These are phyloP conservation scores for Salix udensis DNA, from an alignment of 345 rosid species.

Conservation along the genomic window DNA sequence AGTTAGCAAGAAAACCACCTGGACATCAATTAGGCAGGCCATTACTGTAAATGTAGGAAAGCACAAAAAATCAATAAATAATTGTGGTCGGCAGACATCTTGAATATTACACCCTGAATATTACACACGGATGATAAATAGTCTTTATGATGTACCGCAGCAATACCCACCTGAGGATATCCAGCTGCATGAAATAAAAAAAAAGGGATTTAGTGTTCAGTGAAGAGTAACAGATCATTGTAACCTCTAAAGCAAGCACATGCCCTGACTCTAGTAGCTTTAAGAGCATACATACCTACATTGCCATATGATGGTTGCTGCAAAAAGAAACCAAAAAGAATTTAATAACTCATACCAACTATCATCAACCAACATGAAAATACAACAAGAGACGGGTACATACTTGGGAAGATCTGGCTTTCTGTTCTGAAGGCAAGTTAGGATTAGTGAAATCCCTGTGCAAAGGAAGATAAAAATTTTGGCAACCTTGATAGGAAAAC, in stretches of 20 bases:
- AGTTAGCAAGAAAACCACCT: not conserved
- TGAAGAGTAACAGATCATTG: slow-evolving; percentile 11
- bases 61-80: not conserved
- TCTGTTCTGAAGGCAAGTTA: slow-evolving; percentile 87
- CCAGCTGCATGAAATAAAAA: slow-evolving; percentile 51
- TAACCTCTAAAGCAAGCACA: slow-evolving; percentile 23
- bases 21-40: not conserved
- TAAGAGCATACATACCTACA: slow-evolving; percentile 52
- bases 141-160: slow-evolving; percentile 21
- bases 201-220: slow-evolving; percentile 16
- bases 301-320: slow-evolving; percentile 81
- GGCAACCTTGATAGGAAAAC: slow-evolving; percentile 4
- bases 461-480: slow-evolving; percentile 12
- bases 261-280: slow-evolving; percentile 38
- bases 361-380: not conserved
- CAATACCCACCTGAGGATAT: slow-evolving; percentile 83
- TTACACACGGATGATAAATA: slow-evolving; percentile 14
- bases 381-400: slow-evolving; percentile 9
- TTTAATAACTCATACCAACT: slow-evolving; percentile 7
- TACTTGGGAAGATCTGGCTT: slow-evolving; percentile 88
- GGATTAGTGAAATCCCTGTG: slow-evolving; percentile 93
- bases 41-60: not conserved
- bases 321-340: slow-evolving; percentile 20
- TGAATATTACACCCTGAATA: slow-evolving; percentile 5
- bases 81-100: slow-evolving; percentile 10